Evolutionary conservation across 1,284 basidiomycete genomes (phyloP).

Genomic region (Pseudozyma sp.): DNA sequence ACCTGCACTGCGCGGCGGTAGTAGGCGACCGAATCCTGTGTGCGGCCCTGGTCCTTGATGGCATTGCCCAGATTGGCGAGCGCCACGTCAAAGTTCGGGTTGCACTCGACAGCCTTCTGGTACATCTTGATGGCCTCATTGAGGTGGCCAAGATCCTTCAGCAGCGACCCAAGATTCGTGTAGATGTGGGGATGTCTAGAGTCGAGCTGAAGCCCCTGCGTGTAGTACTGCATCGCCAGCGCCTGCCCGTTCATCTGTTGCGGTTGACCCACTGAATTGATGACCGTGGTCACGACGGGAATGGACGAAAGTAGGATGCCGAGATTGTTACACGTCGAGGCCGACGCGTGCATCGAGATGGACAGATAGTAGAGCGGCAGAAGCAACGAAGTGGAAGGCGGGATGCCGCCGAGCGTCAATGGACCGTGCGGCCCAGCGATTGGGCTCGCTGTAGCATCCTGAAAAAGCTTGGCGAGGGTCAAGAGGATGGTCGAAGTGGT

Average conservation of each 20-base stretch:
- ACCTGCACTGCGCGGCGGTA: slow-evolving; percentile 73
- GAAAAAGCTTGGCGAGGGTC: slow-evolving; percentile 74
- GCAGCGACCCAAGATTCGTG: slow-evolving; percentile 75
- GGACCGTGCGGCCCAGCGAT: slow-evolving; percentile 48
- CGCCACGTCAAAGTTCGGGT: slow-evolving; percentile 75
- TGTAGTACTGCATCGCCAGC: slow-evolving; percentile 75
- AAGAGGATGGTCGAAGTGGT: slow-evolving; percentile 74
- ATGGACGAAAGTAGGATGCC: slow-evolving; percentile 75
- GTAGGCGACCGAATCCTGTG: slow-evolving; percentile 74
- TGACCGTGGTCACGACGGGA: slow-evolving; percentile 63
- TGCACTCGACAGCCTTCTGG: slow-evolving; percentile 72
- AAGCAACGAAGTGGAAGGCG: slow-evolving; percentile 72
- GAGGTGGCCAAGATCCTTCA: slow-evolving; percentile 75
- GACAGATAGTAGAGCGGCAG: slow-evolving; percentile 76
- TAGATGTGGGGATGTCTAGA: slow-evolving; percentile 75
- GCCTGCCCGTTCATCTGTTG: slow-evolving; percentile 64
- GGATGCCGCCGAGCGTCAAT: slow-evolving; percentile 68
- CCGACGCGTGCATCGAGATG: slow-evolving; percentile 73
- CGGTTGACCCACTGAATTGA: slow-evolving; percentile 65
- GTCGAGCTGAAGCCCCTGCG: slow-evolving; percentile 74
- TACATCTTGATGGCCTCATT: slow-evolving; percentile 74
- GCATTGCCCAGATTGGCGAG: slow-evolving; percentile 77
- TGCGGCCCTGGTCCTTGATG: slow-evolving; percentile 71
- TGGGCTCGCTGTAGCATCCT: slow-evolving; percentile 70
- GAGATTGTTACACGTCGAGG: slow-evolving; percentile 76